Evolutionary conservation across 177 flowering plant genomes (phyloP).

Genomic region (Vitis hybrid): DNA sequence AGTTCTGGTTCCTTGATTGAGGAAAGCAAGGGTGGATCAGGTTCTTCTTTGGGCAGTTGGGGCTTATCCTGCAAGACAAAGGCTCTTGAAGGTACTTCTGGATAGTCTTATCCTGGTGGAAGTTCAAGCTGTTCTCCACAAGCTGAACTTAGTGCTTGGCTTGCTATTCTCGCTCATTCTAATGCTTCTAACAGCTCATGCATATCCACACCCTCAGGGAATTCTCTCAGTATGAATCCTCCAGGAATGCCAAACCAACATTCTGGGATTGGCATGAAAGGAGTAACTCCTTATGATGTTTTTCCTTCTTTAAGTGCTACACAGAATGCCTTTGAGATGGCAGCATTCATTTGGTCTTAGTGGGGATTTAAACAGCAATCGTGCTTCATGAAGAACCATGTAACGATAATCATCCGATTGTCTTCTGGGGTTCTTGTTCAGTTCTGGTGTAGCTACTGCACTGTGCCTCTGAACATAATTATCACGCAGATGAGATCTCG

Average conservation of each 20-base stretch:
- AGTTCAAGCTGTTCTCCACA: conserved; percentile 46
- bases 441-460: too few relatives aligned
- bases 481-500: too few relatives aligned
- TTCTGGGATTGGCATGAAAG: conserved; percentile 25
- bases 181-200: conserved; percentile 37
- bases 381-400: too few relatives aligned
- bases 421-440: too few relatives aligned
- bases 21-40: conserved; percentile 24
- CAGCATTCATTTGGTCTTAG: too few relatives aligned
- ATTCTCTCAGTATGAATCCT: conserved; percentile 24
- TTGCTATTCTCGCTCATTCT: conserved; percentile 26
- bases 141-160: conserved; percentile 23
- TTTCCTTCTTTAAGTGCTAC: conserved; percentile 22
- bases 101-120: conserved; percentile 48
- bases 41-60: conserved; percentile 34
- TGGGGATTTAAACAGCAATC: too few relatives aligned
- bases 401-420: too few relatives aligned
- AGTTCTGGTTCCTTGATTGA: conserved; percentile 25
- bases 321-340: too few relatives aligned
- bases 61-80: conserved; percentile 62
- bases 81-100: conserved; percentile 69
- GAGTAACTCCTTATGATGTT: conserved; percentile 13
- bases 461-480: too few relatives aligned
- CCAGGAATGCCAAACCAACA: conserved; percentile 34
- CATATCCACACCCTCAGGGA: conserved; percentile 32